Conservation (phyloP, 2,329 filamentous ascomycete genomes). For the Coniosporium tulheliwenetii region DNA sequence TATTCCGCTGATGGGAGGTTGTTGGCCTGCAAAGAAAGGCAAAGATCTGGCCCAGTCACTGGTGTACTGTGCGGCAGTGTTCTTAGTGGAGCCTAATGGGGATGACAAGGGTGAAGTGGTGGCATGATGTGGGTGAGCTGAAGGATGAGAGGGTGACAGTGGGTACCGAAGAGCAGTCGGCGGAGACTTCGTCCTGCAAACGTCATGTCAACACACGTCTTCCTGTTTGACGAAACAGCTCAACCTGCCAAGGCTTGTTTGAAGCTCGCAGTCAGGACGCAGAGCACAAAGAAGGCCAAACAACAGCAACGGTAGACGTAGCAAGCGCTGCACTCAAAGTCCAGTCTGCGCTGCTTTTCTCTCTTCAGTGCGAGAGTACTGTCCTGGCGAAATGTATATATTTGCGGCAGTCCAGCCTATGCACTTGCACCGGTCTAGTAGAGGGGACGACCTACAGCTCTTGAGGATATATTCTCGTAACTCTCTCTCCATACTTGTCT, state of each 20-base stretch:
- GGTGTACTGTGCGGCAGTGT: background rate
- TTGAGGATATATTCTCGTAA: background rate
- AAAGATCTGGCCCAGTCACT: conserved; percentile 1
- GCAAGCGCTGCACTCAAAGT: background rate
- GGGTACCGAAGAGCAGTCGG: background rate
- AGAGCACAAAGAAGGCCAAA: background rate
- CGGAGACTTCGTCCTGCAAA: background rate
- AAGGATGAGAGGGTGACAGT: background rate
- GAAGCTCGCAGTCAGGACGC: no score
- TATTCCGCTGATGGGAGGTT: background rate
- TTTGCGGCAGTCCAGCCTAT: background rate
- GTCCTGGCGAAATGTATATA: background rate
- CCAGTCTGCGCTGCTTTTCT: background rate
- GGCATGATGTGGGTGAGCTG: background rate
- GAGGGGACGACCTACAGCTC: background rate
- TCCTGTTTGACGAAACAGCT: background rate
- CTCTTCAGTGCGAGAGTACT: no score
- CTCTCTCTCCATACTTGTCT: background rate
- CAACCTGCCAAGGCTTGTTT: background rate
- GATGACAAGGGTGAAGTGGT: background rate
- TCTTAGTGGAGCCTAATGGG: background rate
- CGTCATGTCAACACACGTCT: background rate
- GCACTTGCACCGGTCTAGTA: no score
- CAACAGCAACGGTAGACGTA: background rate
- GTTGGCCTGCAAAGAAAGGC: background rate